Evolutionary conservation across 768 basidiomycete species (phyloP).

Genomic region (Macrolepiota albuminosa): DNA sequence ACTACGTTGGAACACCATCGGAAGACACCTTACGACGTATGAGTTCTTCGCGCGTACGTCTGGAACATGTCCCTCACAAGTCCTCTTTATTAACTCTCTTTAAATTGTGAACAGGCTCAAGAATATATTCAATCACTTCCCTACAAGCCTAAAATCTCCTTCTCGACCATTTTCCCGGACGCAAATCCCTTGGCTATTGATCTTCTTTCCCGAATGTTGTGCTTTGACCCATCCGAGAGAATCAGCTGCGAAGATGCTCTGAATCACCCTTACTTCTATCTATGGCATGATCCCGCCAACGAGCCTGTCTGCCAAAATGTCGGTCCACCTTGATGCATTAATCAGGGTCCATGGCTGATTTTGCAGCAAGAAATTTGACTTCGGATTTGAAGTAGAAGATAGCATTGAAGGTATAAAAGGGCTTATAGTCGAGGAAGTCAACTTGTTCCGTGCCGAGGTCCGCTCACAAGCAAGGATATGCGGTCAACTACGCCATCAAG

Average conservation of each 20-base stretch:
- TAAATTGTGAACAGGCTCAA: constrained; percentile 63
- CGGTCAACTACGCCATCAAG: constrained; percentile 70
- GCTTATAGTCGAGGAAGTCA: constrained; percentile 91
- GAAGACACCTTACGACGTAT: constrained; percentile 95
- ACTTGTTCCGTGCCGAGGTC: constrained; percentile 84
- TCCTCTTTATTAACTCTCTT: background rate
- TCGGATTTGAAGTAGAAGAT: constrained; percentile 96
- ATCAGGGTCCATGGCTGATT: background rate
- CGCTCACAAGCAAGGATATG: constrained; percentile 70
- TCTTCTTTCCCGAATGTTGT: constrained; percentile 83
- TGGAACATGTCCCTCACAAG: background rate
- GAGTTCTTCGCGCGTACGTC: constrained; percentile 82
- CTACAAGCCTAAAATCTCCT: constrained; percentile 91
- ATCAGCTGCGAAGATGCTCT: constrained; percentile 95
- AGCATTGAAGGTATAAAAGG: constrained; percentile 93
- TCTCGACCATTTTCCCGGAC: constrained; percentile 85
- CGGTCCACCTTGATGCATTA: constrained; percentile 15
- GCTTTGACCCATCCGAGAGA: constrained; percentile 96
- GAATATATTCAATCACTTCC: constrained; percentile 98
- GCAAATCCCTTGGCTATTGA: constrained; percentile 97
- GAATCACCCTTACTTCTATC: constrained; percentile 88
- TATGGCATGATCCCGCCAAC: constrained; percentile 97
- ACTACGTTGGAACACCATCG: constrained; percentile 94
- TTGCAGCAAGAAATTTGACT: constrained; percentile 76
- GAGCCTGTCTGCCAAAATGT: constrained; percentile 83